These are phyloP conservation scores for Candida ponderosae DNA, from an alignment of 805 yeast genomes.

Conservation along the genomic window DNA sequence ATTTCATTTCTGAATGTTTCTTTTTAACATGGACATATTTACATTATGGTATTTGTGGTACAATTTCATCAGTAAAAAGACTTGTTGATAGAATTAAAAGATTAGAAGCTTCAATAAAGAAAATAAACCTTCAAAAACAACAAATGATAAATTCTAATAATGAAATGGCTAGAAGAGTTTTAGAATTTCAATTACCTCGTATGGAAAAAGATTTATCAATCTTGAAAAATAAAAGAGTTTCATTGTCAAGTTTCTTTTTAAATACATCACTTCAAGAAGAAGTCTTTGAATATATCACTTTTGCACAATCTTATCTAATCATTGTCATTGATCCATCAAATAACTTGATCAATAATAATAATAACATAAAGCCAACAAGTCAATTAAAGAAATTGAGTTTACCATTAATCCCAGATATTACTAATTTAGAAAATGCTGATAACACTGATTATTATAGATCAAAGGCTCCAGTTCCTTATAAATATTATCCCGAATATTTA, in stretches of 20 bases:
- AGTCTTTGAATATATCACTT: conserved; percentile 69
- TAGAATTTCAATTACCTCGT: conserved; percentile 38
- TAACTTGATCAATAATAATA: conserved; percentile 36
- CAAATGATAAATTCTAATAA: conserved; percentile 8
- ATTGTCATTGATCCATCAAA: conserved; percentile 60
- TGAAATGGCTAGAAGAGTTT: conserved; percentile 22
- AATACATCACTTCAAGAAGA: conserved; percentile 53
- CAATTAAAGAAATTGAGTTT: conserved; percentile 31
- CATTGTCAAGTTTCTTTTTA: conserved; percentile 56
- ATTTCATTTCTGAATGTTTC: conserved; percentile 90
- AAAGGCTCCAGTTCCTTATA: conserved; percentile 69
- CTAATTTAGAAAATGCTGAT: conserved; percentile 60
- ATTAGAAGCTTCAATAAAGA: conserved; percentile 31
- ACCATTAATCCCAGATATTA: conserved; percentile 53
- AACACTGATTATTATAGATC: conserved; percentile 64
- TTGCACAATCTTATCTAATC: conserved; percentile 64
- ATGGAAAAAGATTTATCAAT: conserved; percentile 34
- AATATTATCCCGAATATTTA: conserved; percentile 76
- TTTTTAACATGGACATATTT: conserved; percentile 69
- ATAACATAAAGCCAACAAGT: not conserved
- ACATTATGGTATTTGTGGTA: conserved; percentile 87
- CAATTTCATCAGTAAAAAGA: conserved; percentile 48
- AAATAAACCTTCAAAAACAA: conserved; percentile 19
- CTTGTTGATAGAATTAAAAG: conserved; percentile 42
- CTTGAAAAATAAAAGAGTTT: conserved; percentile 39